Evolutionary conservation across 371 early-diverging fungal genomes (phyloP).

Genomic region (Nematocida ausubeli): DNA sequence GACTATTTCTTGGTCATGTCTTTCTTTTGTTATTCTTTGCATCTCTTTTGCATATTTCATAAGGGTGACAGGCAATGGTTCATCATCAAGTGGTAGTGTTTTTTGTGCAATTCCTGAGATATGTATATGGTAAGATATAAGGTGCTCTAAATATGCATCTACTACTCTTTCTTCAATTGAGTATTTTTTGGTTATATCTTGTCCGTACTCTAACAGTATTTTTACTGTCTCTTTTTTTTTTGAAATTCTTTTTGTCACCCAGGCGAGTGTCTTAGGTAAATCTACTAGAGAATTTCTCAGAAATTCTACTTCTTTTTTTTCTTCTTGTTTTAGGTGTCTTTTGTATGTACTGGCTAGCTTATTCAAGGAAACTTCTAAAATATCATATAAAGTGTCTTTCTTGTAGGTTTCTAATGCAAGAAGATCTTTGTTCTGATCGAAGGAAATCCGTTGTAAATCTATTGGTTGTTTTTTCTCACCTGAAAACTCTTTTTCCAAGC

Average conservation of each 20-base stretch:
- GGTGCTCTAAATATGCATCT: conserved; percentile 94
- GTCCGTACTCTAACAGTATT: conserved; percentile 5
- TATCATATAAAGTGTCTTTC: background rate
- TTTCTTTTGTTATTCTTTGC: background rate
- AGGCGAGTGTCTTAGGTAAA: background rate
- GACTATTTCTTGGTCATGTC: background rate
- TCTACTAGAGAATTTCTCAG: background rate
- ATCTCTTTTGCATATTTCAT: background rate
- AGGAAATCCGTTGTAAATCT: background rate
- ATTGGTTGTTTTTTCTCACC: background rate
- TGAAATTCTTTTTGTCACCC: background rate
- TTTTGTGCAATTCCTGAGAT: conserved; percentile 82
- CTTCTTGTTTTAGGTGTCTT: conserved; percentile 84
- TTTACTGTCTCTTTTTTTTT: background rate
- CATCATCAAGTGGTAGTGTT: conserved; percentile 92
- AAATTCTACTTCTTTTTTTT: conserved; percentile 84
- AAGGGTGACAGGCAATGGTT: conserved; percentile 70
- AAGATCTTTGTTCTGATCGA: background rate
- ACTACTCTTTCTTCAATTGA: conserved; percentile 85
- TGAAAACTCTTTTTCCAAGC: background rate
- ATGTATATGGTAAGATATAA: conserved; percentile 91
- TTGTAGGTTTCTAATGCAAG: background rate
- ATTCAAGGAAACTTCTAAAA: background rate
- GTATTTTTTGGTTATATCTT: background rate
- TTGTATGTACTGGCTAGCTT: conserved; percentile 80